Base-by-base conservation (phyloP, 2,329 filamentous ascomycete species). In the Neopestalotiopsis sp. region DNA sequence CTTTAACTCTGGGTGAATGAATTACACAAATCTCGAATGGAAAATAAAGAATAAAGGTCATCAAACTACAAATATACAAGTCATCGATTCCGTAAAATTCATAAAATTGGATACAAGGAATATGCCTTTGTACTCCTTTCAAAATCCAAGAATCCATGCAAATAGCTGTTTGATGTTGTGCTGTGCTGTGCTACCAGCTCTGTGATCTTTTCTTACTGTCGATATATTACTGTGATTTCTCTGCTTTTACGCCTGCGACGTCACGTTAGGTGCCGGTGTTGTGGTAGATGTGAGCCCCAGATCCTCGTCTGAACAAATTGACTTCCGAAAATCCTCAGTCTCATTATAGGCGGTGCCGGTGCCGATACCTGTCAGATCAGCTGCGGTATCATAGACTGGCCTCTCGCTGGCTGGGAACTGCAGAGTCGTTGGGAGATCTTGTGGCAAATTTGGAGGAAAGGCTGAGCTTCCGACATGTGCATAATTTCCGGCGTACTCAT, bases 291-390 rank as follows among this genome's bases (percentile, higher is more conserved):
- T 32, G 20, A 71, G 68, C 53, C 72, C 70, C 42, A 75, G 67
- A 64, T 71, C 70, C 56, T 77, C 73, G 56, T 76, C 75, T 45
- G 73, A 75, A 67, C 67, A 73, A 10, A 66, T 67, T 24, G 66
- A 61, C 59, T 70, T 70, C 65, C 71, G 70, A 61, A 66, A 66
- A 70, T 75, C 66, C 42, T 69, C 68, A 28, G 71, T 66, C 7
- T 69, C 68, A 68, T 74, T 69, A 64, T 28, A 28, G 24, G 3
- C 24, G 24, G 24, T 28, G 24, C 69, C 71, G 20, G 68, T 68
- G 63, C 71, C 73, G 53, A 75, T 70, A 34, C 73, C 73, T 14
- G 68, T 73, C 56, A 71, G 65, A 13, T 74, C 75, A 61, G 59
- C 34, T 38, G 59, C 59, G 12, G 32, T 13, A 40, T 62, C 59